Conservation (phyloP, 2,329 filamentous ascomycete species). For the Arthrinium phaeospermum region DNA sequence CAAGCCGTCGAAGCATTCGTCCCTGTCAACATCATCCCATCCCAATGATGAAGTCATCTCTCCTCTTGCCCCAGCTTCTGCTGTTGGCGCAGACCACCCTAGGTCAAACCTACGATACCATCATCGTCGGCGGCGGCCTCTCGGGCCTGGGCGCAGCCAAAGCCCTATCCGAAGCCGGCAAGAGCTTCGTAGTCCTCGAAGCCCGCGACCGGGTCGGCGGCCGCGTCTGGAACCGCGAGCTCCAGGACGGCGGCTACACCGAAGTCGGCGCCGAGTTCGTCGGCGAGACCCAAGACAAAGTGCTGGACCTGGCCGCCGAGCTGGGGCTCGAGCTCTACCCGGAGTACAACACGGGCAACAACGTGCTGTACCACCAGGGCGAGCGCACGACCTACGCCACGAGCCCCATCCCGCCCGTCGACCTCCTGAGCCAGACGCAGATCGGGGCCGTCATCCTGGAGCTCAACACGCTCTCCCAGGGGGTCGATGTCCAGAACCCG, state of each 20-base stretch:
- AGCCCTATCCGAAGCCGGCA: neutral
- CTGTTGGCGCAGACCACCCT: neutral
- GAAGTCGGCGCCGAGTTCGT: slow-evolving; percentile 12
- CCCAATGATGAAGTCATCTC: neutral
- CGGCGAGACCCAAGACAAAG: neutral
- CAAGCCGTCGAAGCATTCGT: neutral
- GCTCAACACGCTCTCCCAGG: neutral
- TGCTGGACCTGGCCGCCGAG: neutral
- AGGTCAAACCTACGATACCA: neutral
- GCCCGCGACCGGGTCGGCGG: slow-evolving; percentile 1
- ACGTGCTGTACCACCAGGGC: neutral
- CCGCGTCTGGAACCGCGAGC: neutral
- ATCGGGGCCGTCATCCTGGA: neutral
- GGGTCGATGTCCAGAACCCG: neutral
- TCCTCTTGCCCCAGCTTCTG: neutral
- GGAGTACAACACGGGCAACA: slow-evolving; percentile 1
- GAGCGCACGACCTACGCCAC: neutral
- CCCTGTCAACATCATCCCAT: neutral
- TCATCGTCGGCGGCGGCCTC: neutral
- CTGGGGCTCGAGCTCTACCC: neutral
- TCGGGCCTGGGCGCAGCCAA: neutral
- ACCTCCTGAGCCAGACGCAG: neutral
- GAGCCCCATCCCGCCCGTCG: neutral
- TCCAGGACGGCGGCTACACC: neutral
- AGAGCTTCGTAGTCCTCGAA: neutral